Evolutionary conservation across 768 basidiomycete species (phyloP), one percentile per base, ranked within the genome.

Genomic region (Auricularia heimuer): DNA sequence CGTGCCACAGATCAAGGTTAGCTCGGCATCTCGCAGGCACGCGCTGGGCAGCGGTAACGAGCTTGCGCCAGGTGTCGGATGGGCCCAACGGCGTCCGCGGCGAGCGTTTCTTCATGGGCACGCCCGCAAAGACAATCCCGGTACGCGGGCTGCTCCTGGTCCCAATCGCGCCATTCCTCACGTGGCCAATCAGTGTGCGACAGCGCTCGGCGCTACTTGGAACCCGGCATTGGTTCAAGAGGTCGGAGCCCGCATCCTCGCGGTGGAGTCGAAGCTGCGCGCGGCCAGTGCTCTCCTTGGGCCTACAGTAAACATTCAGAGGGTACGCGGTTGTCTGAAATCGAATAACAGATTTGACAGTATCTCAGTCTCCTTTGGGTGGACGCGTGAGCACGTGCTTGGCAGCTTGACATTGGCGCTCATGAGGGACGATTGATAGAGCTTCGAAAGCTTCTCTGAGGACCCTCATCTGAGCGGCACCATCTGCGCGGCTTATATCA

Each of bases 241-340:
- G 68, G 81, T 86, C 18, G 90, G 86, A 2, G 71, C 78, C 51
- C 83, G 84, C 70, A 78, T 92, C 18, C 80, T 92, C 21, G 89
- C 89, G 1, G 74, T 78, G 16, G 90, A 92, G 73, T 85, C 88
- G 3, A 91, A 88, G 74, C 77, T 88, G 61, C 80, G 84, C 56
- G 82, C 86, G 2, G 86, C 87, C 10, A 85, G 87, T 12, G 74
- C 90, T 2, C 77, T 91, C 36, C 82, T 92, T 18, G 92, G 86
- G 0, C 92, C 91, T 0, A 93, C 91, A 0, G 89, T 88, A 72
- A 93, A 94, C 71, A 91, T 90, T 62, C 91, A 92, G 74, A 83
- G 92, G 37, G 89, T 84, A 51, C 47, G 47, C 72, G 67, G 75
- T 72, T 35, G 69, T 62, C 54, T 61, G 47, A 35, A 64, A 29